Evolutionary conservation across 2,329 filamentous ascomycete genomes (phyloP).

Genomic region (Aureobasidium sp.): DNA sequence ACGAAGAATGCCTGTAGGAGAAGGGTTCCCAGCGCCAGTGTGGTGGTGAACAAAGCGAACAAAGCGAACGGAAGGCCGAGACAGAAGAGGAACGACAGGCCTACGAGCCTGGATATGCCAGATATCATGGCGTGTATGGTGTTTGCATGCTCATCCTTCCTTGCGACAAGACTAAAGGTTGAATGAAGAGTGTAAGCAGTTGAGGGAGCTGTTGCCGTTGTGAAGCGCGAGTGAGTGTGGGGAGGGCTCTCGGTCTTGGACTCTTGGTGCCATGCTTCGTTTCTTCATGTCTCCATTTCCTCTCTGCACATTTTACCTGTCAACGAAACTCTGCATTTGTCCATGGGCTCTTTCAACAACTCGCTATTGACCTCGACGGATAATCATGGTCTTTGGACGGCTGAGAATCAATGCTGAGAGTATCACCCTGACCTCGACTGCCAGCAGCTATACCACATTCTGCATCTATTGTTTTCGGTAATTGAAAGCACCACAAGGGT

Average conservation of each 20-base stretch:
- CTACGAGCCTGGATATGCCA: neutral
- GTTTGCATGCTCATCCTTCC: neutral
- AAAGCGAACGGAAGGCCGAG: conserved; percentile 27
- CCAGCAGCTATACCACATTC: neutral
- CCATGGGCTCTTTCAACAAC: neutral
- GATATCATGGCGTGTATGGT: neutral
- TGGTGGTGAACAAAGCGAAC: conserved; percentile 31
- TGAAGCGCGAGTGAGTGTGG: neutral
- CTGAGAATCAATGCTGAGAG: neutral
- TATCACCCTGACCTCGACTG: neutral
- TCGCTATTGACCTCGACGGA: neutral
- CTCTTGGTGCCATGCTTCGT: neutral
- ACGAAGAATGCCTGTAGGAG: conserved; percentile 31
- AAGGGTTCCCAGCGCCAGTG: conserved; percentile 29
- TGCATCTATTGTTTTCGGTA: neutral
- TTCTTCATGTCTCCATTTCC: neutral
- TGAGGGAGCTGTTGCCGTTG: neutral
- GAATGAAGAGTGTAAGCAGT: neutral
- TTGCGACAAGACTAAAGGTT: neutral
- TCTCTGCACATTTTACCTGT: no score
- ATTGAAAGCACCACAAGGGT: no score
- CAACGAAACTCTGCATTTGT: neutral
- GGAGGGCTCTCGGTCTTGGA: neutral
- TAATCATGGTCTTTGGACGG: no score
- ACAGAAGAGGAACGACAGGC: conserved; percentile 2